Evolutionary conservation across 257 asterid species (phyloP), one percentile per base, ranked within the genome.

Genomic region (Lavandula angustifolia): DNA sequence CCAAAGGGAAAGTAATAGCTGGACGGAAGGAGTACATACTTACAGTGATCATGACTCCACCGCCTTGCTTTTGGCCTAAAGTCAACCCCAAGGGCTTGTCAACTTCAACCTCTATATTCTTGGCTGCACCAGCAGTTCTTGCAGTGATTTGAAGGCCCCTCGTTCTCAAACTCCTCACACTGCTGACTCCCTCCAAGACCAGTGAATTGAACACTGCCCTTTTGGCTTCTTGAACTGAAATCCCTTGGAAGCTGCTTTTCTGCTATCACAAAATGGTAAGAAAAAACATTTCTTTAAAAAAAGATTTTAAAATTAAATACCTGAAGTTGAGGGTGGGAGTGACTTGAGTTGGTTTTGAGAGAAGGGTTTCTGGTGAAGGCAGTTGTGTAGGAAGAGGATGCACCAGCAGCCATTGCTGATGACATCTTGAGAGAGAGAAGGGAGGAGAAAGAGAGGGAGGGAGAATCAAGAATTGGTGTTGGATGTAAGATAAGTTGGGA

Each of bases 11-110:
- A n/a, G n/a, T n/a, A n/a, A n/a, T n/a, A n/a, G n/a, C n/a, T n/a
- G n/a, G n/a, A n/a, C n/a, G n/a, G n/a, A n/a, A n/a, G n/a, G n/a
- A n/a, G n/a, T n/a, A n/a, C n/a, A 44, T 51, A 70, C 95, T 75
- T 46, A 92, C 97, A 66, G 97, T 82, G 80, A 92, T 82, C 60
- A 92, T 72, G 3, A 92, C 99, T 9, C 96, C 99, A 63, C 99
- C 99, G 34, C 92, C 96, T 32, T 82, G 69, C 80, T 87, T 92
- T 68, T 83, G 97, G 38, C 99, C 97, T 32, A 89, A 57, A 64
- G 95, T 89, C 75, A 92, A 77, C n/a, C 99, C 99, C 82, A 92
- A 65, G 12, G 99, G 99, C 85, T 92, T 92, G 35, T 87, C 96
- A 66, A 92, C 99, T 62, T 92, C 99, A 55, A 85, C 97, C 82